Base-by-base conservation (phyloP, 306 rosid species). In the Hylodesmum podocarpum region DNA sequence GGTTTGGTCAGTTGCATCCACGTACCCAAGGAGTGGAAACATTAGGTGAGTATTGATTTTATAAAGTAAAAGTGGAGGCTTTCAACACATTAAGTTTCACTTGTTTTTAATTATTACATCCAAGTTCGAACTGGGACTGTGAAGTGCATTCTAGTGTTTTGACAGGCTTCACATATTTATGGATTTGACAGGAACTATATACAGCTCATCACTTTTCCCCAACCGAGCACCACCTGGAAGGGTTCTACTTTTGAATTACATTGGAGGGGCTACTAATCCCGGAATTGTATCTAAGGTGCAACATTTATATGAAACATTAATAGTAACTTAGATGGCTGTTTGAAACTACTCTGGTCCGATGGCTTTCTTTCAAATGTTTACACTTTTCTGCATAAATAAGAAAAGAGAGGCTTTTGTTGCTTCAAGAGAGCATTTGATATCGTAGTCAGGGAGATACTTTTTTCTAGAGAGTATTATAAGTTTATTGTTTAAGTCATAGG, bases 21-120 rank as follows among this genome's bases (percentile, higher is more conserved):
- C 99, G 99, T 53, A 88, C 90, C 87, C 97, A 95, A 81, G 97
- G 99, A 81, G 92, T 95, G 80, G 92, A 93, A 84, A 95, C 97
- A 62, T 87, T 95, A 88, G 99, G 97, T 92, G 76, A 80, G 50
- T 64, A 41, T 53, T 70, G 16, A 28, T 71, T 6, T 46, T 21
- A 12, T 50, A 77, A 41, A 36, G 71, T 27, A 77, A 18, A 66
- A 73, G 72, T 54, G 25, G 34, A 63, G 24, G 18, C 57, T 66
- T 72, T 16, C 40, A 47, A 14, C 70, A 59, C 61, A 69, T 57
- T 46, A 21, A 66, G 59, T 31, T 73, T 18, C 59, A 14, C 13
- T 0, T 66, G 34, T 8, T 58, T 79, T 44, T 66, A 21, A 25
- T 80, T 39, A 29, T 84, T 68, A 63, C 33, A n/a, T 61, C 27